phyloP scores from a whole-genome alignment of 176 grass and related monocot species.

The Oryza meridionalis region DNA sequence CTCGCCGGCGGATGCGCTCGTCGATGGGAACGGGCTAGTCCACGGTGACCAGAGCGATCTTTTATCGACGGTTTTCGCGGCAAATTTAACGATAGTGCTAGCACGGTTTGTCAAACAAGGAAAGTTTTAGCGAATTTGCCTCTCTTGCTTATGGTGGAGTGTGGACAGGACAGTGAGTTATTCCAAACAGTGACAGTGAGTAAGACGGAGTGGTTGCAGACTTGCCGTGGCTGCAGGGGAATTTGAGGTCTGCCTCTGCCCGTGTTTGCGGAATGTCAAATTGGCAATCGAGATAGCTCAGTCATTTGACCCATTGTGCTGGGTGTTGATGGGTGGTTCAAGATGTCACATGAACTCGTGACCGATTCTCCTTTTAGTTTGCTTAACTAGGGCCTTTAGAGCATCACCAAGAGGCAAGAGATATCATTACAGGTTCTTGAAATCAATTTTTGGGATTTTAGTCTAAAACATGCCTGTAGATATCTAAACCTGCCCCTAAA shows the following conservation, averaged over 20 bases:
- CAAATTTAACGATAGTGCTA: not conserved
- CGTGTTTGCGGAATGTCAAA: not conserved
- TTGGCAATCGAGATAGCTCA: not conserved
- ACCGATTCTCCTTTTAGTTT: not conserved
- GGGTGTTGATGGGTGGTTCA: not conserved
- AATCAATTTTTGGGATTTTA: too few species aligned
- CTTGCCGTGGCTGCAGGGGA: not conserved
- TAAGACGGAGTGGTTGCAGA: not conserved
- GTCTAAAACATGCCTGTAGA: too few species aligned
- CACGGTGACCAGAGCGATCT: not conserved
- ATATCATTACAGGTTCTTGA: too few species aligned
- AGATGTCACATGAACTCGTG: not conserved
- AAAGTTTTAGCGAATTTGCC: not conserved
- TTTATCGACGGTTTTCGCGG: not conserved
- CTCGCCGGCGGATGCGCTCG: not conserved
- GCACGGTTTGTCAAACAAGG: not conserved
- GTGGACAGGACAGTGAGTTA: not conserved
- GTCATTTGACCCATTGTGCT: not conserved
- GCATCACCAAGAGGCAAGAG: too few species aligned
- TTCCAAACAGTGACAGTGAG: slow-evolving; percentile 16
- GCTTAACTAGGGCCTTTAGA: not conserved
- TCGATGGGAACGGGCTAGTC: not conserved
- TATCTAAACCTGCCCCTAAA: too few species aligned
- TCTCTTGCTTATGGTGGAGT: not conserved
- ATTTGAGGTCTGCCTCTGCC: not conserved